A percentile compares a stretch with the other conserved stretches of the same genome.
phyloP scores from a whole-genome alignment of 2,329 filamentous ascomycete genomes.

The Xylaria sp. region DNA sequence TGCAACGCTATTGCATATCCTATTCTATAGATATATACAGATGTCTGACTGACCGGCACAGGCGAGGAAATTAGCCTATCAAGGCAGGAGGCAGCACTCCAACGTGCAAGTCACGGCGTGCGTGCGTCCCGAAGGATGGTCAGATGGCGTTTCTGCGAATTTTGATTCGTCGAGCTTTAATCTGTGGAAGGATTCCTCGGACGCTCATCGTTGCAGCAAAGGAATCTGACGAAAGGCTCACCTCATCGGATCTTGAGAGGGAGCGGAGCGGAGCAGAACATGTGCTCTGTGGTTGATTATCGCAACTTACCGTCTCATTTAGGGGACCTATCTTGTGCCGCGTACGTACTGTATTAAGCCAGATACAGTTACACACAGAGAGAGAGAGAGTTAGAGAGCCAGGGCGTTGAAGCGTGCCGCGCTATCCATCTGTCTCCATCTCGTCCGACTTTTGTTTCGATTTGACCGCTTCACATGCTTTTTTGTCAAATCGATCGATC shows the following conservation, averaged over 20 bases:
- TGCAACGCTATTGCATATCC: constrained; percentile 37
- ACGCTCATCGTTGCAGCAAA: constrained; percentile 25
- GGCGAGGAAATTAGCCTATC: constrained; percentile 34
- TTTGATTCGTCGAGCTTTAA: constrained; percentile 24
- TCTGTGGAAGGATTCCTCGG: constrained; percentile 30
- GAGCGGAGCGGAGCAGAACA: constrained; percentile 12
- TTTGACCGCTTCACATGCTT: constrained; percentile 21
- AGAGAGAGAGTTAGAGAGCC: background rate
- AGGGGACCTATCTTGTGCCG: constrained; percentile 9
- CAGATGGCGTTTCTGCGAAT: constrained; percentile 29
- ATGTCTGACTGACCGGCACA: constrained; percentile 20
- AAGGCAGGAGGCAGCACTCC: constrained; percentile 28
- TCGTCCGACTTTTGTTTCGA: constrained; percentile 7
- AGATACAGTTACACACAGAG: background rate
- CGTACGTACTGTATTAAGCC: background rate
- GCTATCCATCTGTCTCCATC: constrained; percentile 19
- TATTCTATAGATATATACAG: constrained; percentile 36
- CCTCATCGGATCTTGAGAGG: constrained; percentile 17
- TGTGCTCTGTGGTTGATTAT: constrained; percentile 8
- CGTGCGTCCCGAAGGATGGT: constrained; percentile 33
- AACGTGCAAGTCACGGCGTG: constrained; percentile 31
- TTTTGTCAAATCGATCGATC: constrained; percentile 6
- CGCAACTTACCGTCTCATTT: constrained; percentile 11
- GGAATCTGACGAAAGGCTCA: constrained; percentile 35
- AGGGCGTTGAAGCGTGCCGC: constrained; percentile 16